These are phyloP conservation scores for Phaeodactylum tricornutum DNA, from an alignment of 108 stramenopile species.

Conservation along the genomic window DNA sequence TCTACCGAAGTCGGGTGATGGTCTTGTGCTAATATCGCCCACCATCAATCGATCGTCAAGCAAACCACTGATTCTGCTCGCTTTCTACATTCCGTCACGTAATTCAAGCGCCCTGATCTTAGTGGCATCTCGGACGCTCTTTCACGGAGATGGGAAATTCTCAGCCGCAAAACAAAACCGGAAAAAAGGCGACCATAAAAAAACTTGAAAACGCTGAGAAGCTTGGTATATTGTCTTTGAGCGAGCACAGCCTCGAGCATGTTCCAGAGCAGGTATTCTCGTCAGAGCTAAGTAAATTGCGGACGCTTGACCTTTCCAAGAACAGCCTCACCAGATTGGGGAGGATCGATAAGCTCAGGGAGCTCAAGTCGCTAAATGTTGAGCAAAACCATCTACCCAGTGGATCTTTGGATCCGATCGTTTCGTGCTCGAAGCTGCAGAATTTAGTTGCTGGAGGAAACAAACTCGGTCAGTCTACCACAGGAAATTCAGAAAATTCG, in stretches of 20 bases:
- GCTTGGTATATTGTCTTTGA: constrained; percentile 59
- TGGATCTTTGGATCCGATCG: constrained; percentile 34
- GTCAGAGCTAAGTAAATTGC: constrained; percentile 20
- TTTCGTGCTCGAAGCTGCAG: constrained; percentile 54
- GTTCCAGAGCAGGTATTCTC: constrained; percentile 58
- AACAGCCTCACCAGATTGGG: constrained; percentile 46
- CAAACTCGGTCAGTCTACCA: constrained; percentile 24
- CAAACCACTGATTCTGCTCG: no score
- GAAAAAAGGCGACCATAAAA: constrained; percentile 47
- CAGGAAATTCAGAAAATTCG: not conserved
- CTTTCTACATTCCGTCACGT: no score
- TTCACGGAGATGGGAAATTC: constrained; percentile 81
- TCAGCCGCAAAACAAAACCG: constrained; percentile 62
- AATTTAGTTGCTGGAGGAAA: constrained; percentile 53
- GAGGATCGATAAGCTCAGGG: constrained; percentile 28
- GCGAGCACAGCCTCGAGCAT: constrained; percentile 60
- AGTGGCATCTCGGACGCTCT: no score
- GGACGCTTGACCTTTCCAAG: constrained; percentile 66
- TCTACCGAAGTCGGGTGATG: no score
- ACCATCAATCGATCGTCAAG: no score
- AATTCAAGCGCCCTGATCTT: no score
- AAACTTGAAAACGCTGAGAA: constrained; percentile 63
- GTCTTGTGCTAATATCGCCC: no score
- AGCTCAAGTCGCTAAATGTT: constrained; percentile 69
- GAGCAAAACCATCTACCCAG: constrained; percentile 53